Conservation (phyloP, 305 asterid genomes). For the Euphrasia arctica region DNA sequence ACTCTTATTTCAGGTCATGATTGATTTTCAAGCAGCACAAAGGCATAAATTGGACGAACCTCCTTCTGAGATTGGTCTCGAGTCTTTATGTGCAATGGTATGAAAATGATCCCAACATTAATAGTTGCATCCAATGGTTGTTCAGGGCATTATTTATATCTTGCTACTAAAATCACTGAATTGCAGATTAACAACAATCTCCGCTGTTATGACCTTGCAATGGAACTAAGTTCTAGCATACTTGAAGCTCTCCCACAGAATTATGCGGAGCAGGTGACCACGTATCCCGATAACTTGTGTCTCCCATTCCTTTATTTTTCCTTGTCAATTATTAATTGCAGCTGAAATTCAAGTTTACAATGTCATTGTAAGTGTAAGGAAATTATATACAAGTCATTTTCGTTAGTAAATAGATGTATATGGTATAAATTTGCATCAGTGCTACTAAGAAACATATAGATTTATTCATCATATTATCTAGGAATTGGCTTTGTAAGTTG, state of each 20-base stretch:
- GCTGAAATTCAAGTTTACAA: background rate
- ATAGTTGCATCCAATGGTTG: conserved; percentile 7
- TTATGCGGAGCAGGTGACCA: conserved; percentile 90
- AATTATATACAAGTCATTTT: background rate
- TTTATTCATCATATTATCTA: conserved; percentile 6
- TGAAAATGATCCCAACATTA: conserved; percentile 25
- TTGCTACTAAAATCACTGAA: conserved; percentile 19
- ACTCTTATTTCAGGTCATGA: conserved; percentile 68
- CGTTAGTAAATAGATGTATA: background rate
- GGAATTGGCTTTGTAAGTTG: conserved; percentile 6
- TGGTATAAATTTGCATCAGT: background rate
- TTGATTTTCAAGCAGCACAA: conserved; percentile 96
- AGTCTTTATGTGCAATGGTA: conserved; percentile 95
- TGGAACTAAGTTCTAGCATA: conserved; percentile 91
- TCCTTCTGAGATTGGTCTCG: conserved; percentile 98
- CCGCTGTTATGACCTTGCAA: conserved; percentile 92
- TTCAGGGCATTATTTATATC: conserved; percentile 13
- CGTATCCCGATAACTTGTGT: conserved; percentile 13
- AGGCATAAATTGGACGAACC: conserved; percentile 87
- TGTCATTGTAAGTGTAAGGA: conserved; percentile 5
- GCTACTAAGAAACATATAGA: background rate
- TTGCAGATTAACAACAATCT: conserved; percentile 91
- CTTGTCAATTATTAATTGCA: conserved; percentile 3
- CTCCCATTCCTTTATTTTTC: background rate
- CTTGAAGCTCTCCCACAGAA: conserved; percentile 96